phyloP scores from a whole-genome alignment of 73 alveolate species.

The Stentor roeselii region DNA sequence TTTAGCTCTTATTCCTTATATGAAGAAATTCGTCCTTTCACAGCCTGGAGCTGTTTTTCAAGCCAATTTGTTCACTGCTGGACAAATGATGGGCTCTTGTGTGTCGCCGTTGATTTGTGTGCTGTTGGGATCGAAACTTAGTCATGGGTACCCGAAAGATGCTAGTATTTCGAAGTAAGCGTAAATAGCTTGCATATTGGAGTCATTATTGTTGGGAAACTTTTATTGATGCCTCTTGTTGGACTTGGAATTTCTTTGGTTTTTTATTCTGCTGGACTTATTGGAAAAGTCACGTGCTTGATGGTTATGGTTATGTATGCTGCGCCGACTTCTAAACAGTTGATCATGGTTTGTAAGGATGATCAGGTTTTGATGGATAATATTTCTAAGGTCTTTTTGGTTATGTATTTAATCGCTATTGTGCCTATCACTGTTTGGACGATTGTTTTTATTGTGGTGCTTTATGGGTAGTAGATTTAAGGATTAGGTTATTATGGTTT shows the following conservation, averaged over 20 bases:
- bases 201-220: background rate
- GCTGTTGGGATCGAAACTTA: background rate
- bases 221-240: background rate
- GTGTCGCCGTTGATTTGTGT: background rate
- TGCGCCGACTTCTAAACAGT: background rate
- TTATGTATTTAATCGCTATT: slow-evolving; percentile 8
- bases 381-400: background rate
- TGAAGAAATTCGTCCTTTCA: background rate
- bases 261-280: background rate
- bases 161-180: background rate
- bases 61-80: background rate
- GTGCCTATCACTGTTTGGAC: slow-evolving; percentile 25
- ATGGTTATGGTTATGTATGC: slow-evolving; percentile 3
- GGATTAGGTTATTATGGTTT: too few species aligned
- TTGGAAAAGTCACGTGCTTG: background rate
- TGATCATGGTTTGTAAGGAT: slow-evolving; percentile 8
- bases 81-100: background rate
- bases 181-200: background rate
- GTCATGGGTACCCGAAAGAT: background rate
- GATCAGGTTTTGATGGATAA: background rate
- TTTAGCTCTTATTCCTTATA: slow-evolving; percentile 3
- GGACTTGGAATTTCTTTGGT: background rate
- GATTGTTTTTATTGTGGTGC: background rate
- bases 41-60: slow-evolving; percentile 13
- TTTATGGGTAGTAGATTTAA: too few species aligned